These are phyloP conservation scores for Mesembryanthemum crystallinum DNA, from an alignment of 148 eudicot species.

Conservation along the genomic window DNA sequence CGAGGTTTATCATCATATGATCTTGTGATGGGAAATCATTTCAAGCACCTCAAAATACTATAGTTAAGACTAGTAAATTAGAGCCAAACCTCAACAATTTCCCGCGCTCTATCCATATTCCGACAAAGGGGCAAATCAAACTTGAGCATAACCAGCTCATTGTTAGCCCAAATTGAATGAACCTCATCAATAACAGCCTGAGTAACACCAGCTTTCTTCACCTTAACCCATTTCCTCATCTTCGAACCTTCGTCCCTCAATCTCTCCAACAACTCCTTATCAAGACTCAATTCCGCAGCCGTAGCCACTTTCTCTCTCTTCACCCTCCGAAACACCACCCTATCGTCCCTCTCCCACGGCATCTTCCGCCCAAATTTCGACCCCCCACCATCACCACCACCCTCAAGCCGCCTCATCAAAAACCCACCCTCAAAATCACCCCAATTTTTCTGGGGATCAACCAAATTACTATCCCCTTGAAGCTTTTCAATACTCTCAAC, in stretches of 20 bases:
- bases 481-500: constrained; percentile 48
- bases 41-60: not conserved
- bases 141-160: constrained; percentile 72
- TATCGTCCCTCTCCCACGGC: constrained; percentile 76
- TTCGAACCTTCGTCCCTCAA: constrained; percentile 62
- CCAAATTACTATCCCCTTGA: constrained; percentile 17
- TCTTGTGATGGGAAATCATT: not conserved
- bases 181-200: constrained; percentile 68
- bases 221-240: constrained; percentile 83
- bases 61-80: not conserved
- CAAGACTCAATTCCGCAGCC: constrained; percentile 68
- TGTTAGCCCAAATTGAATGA: constrained; percentile 56
- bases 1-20: not conserved
- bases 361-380: constrained; percentile 31
- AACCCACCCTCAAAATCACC: constrained; percentile 43
- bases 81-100: constrained; percentile 77
- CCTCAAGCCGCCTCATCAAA: constrained; percentile 25
- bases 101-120: constrained; percentile 89
- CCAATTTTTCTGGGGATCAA: constrained; percentile 31
- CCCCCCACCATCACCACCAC: constrained; percentile 20
- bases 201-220: constrained; percentile 80
- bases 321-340: constrained; percentile 46
- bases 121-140: constrained; percentile 76
- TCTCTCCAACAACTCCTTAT: constrained; percentile 60
- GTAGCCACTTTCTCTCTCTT: constrained; percentile 59